phyloP scores from a whole-genome alignment of 352 stramenopile genomes.

The Phytophthora foliorum region DNA sequence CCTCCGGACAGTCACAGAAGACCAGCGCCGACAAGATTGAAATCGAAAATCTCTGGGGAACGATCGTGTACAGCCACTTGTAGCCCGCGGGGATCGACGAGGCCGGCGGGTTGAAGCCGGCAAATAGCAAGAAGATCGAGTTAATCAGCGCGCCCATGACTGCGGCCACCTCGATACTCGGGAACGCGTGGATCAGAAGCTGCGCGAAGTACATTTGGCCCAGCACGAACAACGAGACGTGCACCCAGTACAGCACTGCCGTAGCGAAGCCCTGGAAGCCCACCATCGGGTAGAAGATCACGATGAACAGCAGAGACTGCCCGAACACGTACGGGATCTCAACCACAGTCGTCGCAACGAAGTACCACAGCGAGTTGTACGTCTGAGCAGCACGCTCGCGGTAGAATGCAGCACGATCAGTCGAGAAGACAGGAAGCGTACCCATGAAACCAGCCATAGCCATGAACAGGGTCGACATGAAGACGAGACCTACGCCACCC shows the following conservation, averaged over 20 bases:
- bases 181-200: constrained; percentile 43
- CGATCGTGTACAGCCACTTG: constrained; percentile 50
- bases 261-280: constrained; percentile 46
- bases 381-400: constrained; percentile 86
- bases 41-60: constrained; percentile 42
- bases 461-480: constrained; percentile 77
- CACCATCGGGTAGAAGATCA: constrained; percentile 58
- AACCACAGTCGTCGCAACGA: constrained; percentile 68
- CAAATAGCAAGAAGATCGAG: constrained; percentile 52
- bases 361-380: constrained; percentile 80
- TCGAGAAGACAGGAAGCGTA: constrained; percentile 66
- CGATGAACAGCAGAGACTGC: constrained; percentile 50
- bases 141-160: constrained; percentile 50
- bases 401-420: constrained; percentile 89
- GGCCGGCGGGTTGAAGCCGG: constrained; percentile 46
- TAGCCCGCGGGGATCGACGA: constrained; percentile 44
- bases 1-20: constrained; percentile 40
- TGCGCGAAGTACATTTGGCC: constrained; percentile 46
- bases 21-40: constrained; percentile 37
- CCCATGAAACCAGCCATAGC: constrained; percentile 14
- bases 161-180: constrained; percentile 41
- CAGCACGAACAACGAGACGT: constrained; percentile 44
- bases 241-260: constrained; percentile 53
- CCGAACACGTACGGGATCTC: constrained; percentile 76
- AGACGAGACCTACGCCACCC: constrained; percentile 54